Evolutionary conservation across 2,329 filamentous ascomycete species (phyloP).

Genomic region (Claviceps quebecensis): DNA sequence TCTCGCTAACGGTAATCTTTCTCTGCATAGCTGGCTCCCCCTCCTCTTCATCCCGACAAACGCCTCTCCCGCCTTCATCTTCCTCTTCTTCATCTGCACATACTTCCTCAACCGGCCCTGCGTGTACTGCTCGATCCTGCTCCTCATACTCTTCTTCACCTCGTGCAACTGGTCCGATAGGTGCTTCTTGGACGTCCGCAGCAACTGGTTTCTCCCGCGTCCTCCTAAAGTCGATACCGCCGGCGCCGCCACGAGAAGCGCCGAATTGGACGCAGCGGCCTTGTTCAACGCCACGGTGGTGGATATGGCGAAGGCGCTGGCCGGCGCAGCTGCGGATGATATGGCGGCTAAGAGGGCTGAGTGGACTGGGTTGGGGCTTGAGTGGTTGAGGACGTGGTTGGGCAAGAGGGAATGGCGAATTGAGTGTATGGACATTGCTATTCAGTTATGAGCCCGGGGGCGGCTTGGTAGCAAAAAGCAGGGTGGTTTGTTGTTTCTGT

Average conservation of each 20-base stretch:
- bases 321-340: conserved; percentile 52
- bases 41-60: conserved; percentile 82
- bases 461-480: no score
- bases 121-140: conserved; percentile 92
- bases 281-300: conserved; percentile 33
- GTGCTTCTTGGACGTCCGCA: conserved; percentile 84
- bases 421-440: conserved; percentile 78
- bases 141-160: conserved; percentile 86
- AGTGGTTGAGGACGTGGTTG: conserved; percentile 72
- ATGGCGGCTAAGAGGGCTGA: conserved; percentile 40
- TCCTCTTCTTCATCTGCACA: conserved; percentile 81
- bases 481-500: background rate
- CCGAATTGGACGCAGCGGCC: conserved; percentile 12
- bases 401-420: conserved; percentile 80
- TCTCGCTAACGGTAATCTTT: background rate
- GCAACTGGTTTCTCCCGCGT: conserved; percentile 88
- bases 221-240: conserved; percentile 22
- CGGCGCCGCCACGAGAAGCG: conserved; percentile 1
- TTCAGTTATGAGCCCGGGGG: conserved; percentile 38
- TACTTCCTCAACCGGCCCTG: conserved; percentile 95
- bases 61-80: conserved; percentile 71
- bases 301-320: conserved; percentile 46
- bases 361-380: conserved; percentile 66
- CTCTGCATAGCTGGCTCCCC: conserved; percentile 55
- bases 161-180: conserved; percentile 81